phyloP scores from a whole-genome alignment of 306 rosid genomes.

The Oemleria cerasiformis region DNA sequence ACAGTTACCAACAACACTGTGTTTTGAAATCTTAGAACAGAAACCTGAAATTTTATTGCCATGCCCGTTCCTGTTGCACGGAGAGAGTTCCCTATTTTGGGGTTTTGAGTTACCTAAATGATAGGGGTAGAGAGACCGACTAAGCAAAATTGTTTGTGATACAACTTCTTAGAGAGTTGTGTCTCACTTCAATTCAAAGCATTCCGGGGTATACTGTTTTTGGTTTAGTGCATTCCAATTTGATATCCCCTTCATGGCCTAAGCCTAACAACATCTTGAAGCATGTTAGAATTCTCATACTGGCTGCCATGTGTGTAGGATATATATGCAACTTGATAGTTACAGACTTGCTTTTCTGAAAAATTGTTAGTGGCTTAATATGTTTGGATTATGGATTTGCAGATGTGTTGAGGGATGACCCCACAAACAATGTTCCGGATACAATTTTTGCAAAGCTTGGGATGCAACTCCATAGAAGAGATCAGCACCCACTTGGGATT shows the following conservation, averaged over 20 bases:
- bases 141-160: background rate
- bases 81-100: background rate
- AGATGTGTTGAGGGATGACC: slow-evolving; percentile 93
- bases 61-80: background rate
- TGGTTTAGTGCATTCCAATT: background rate
- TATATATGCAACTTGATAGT: background rate
- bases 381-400: slow-evolving; percentile 28
- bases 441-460: slow-evolving; percentile 81
- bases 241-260: background rate
- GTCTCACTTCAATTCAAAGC: background rate
- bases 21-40: background rate
- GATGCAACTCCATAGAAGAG: slow-evolving; percentile 89
- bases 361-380: background rate
- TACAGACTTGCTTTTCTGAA: background rate
- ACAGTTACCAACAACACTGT: background rate
- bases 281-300: background rate
- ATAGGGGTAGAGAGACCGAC: background rate
- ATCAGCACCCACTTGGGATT: slow-evolving; percentile 88
- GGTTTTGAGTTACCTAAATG: background rate
- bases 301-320: background rate
- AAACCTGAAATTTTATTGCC: background rate
- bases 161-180: background rate
- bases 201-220: background rate
- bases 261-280: background rate
- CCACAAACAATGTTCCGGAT: slow-evolving; percentile 93